Conservation (phyloP, 129 eudicot species). For the Flaveria bidentis region DNA sequence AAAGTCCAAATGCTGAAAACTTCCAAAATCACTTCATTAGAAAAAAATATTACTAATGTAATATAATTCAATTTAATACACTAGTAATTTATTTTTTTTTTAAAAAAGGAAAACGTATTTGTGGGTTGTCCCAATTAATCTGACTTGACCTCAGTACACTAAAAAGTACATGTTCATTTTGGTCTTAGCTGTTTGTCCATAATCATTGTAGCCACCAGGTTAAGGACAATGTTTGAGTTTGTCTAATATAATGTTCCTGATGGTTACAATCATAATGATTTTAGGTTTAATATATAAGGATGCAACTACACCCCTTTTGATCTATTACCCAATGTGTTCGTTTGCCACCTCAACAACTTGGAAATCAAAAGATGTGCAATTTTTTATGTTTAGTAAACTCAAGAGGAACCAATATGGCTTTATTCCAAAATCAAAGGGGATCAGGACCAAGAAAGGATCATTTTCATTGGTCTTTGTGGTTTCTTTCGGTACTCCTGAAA, state of each 20-base stretch:
- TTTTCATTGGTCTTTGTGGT: not conserved
- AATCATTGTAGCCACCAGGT: too few species aligned
- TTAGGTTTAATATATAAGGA: not conserved
- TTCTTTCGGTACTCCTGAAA: not conserved
- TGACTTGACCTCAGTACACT: not conserved
- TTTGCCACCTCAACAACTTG: not conserved
- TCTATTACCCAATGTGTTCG: not conserved
- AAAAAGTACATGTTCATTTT: not conserved
- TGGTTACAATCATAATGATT: not conserved
- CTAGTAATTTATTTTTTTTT: not conserved
- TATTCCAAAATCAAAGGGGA: not conserved
- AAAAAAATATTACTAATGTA: not conserved
- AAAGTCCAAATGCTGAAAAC: not conserved
- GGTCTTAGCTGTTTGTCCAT: not conserved
- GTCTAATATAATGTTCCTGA: not conserved
- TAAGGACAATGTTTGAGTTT: too few species aligned
- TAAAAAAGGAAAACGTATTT: not conserved
- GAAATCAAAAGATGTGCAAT: not conserved
- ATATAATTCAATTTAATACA: too few species aligned
- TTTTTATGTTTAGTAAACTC: not conserved
- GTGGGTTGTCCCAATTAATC: not conserved
- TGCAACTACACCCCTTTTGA: not conserved
- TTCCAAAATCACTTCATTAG: not conserved
- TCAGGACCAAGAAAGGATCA: not conserved
- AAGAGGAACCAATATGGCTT: not conserved